A percentile compares a stretch with the other conserved stretches of the same genome.
Conservation (phyloP, 1,139 yeast species). For the Eremothecium cymbalariae region DNA sequence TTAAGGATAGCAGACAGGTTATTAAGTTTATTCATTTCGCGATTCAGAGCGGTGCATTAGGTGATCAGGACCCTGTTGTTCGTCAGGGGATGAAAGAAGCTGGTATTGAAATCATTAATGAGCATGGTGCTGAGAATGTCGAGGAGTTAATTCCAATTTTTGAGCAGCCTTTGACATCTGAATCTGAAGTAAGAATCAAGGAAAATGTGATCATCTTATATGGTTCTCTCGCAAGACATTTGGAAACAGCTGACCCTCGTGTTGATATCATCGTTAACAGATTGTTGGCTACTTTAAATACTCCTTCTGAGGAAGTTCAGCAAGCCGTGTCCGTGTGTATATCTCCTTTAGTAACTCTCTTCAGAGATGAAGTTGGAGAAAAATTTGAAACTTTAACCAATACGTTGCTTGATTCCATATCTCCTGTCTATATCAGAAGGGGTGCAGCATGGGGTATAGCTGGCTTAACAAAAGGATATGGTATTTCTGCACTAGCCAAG, state of each 20-base stretch:
- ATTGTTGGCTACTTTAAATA: conserved; percentile 64
- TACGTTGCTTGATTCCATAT: conserved; percentile 45
- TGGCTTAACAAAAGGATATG: conserved; percentile 85
- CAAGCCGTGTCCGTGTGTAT: conserved; percentile 78
- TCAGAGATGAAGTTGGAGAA: conserved; percentile 41
- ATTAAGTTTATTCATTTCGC: conserved; percentile 50
- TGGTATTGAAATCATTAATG: conserved; percentile 63
- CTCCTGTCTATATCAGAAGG: conserved; percentile 52
- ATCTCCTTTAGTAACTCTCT: conserved; percentile 66
- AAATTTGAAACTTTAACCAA: conserved; percentile 54
- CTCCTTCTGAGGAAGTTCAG: conserved; percentile 87
- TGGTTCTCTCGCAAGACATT: conserved; percentile 81
- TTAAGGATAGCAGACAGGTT: conserved; percentile 36
- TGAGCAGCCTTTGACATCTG: conserved; percentile 42
- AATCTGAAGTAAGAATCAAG: conserved; percentile 54
- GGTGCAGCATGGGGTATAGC: conserved; percentile 97
- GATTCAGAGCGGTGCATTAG: conserved; percentile 54
- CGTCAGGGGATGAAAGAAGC: conserved; percentile 82
- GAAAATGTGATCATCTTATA: conserved; percentile 80
- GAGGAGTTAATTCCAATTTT: conserved; percentile 71
- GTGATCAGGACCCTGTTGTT: conserved; percentile 65
- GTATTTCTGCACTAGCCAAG: conserved; percentile 66
- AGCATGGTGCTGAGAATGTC: conserved; percentile 55
- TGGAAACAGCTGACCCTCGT: conserved; percentile 56
- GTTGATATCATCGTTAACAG: conserved; percentile 58